Percentiles rank a stretch among this genome's conserved stretches.
Conservation (phyloP, 2,329 filamentous ascomycete genomes). For the Beauveria medogensis region DNA sequence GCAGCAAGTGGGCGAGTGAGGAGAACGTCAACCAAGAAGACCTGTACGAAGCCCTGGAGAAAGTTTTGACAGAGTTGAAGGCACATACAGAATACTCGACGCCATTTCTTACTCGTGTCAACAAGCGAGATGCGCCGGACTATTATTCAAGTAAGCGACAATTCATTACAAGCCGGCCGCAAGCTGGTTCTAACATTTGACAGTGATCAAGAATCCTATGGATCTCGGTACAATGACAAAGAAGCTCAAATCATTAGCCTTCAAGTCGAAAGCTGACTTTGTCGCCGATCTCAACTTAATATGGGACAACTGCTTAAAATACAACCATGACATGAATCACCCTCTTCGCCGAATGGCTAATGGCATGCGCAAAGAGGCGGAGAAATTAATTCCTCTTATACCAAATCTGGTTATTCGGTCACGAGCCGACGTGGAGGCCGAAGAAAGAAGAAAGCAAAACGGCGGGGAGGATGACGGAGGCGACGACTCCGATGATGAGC, state of each 20-base stretch:
- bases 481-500: slow-evolving; percentile 93
- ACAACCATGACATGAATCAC: slow-evolving; percentile 85
- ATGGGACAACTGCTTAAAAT: slow-evolving; percentile 93
- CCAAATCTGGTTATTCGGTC: slow-evolving; percentile 87
- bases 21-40: slow-evolving; percentile 97
- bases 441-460: slow-evolving; percentile 76
- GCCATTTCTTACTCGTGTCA: slow-evolving; percentile 89
- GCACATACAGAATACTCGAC: slow-evolving; percentile 95
- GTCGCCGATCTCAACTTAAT: slow-evolving; percentile 90
- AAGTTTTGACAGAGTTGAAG: slow-evolving; percentile 93
- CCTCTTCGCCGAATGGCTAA: slow-evolving; percentile 87
- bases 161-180: slow-evolving; percentile 13
- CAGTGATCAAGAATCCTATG: slow-evolving; percentile 95
- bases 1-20: slow-evolving; percentile 98
- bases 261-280: slow-evolving; percentile 90
- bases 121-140: slow-evolving; percentile 93
- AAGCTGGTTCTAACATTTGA: slow-evolving; percentile 19
- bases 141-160: slow-evolving; percentile 73
- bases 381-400: slow-evolving; percentile 91
- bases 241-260: slow-evolving; percentile 74
- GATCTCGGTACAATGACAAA: slow-evolving; percentile 97
- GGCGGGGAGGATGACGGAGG: slow-evolving; percentile 74
- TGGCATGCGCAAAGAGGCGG: slow-evolving; percentile 94
- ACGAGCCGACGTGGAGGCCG: slow-evolving; percentile 87
- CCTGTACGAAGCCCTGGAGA: slow-evolving; percentile 91